Conservation (phyloP, 768 basidiomycete species). For the Termitomyces bulborhizus region DNA sequence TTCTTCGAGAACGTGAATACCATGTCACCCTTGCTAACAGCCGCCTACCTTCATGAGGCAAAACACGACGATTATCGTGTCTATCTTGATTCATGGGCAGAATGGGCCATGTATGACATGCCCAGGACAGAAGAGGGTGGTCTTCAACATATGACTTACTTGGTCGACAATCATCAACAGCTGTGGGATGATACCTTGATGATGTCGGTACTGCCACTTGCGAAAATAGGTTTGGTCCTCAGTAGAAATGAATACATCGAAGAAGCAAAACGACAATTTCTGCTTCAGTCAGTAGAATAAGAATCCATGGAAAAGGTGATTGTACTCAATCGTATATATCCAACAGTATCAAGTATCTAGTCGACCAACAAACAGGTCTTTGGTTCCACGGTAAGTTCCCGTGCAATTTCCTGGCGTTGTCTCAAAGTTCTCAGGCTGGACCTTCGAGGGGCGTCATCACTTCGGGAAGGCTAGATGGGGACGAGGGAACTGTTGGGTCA, state of each 20-base stretch:
- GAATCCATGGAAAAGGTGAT: background rate
- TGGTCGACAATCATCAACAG: slow-evolving; percentile 35
- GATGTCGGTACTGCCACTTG: slow-evolving; percentile 52
- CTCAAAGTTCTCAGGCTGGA: slow-evolving; percentile 27
- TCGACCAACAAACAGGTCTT: slow-evolving; percentile 35
- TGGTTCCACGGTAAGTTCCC: slow-evolving; percentile 39
- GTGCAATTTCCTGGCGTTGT: background rate
- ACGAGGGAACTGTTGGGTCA: slow-evolving; percentile 51
- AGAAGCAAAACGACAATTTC: slow-evolving; percentile 47
- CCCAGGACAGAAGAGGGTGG: slow-evolving; percentile 39
- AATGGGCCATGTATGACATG: slow-evolving; percentile 45
- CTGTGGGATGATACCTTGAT: slow-evolving; percentile 55
- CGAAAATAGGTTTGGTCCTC: slow-evolving; percentile 52
- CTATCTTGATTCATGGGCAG: slow-evolving; percentile 42
- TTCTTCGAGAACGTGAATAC: slow-evolving; percentile 46
- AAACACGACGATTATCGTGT: slow-evolving; percentile 26
- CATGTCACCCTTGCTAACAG: slow-evolving; percentile 45
- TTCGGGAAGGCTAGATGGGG: slow-evolving; percentile 46
- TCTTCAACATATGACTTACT: slow-evolving; percentile 43
- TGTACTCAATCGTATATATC: background rate
- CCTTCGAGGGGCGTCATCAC: slow-evolving; percentile 39
- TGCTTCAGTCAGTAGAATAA: slow-evolving; percentile 34
- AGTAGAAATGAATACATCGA: slow-evolving; percentile 42
- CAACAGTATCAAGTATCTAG: slow-evolving; percentile 36
- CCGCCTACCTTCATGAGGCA: slow-evolving; percentile 35